phyloP scores from a whole-genome alignment of 2,329 filamentous ascomycete genomes.

The Penicillium sp. region DNA sequence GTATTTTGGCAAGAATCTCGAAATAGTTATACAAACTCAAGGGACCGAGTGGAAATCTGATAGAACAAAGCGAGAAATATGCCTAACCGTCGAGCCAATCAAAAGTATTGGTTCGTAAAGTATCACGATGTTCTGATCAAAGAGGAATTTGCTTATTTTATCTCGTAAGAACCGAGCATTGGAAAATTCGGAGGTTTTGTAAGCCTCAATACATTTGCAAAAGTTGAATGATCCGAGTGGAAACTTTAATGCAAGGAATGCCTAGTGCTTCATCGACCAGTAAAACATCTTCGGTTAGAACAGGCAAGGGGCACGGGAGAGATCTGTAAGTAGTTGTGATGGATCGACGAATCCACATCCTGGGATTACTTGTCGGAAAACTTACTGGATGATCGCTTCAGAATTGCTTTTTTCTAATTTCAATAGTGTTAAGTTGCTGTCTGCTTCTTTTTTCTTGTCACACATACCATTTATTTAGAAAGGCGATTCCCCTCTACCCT shows the following conservation, averaged over 20 bases:
- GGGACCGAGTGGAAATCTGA: too few relatives aligned
- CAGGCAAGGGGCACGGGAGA: neutral
- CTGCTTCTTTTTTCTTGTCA: neutral
- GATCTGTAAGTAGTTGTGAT: neutral
- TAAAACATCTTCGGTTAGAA: neutral
- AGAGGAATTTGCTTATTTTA: too few relatives aligned
- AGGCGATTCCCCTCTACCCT: neutral
- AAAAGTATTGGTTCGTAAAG: too few relatives aligned
- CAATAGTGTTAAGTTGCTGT: neutral
- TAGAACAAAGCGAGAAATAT: too few relatives aligned
- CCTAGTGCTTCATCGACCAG: neutral
- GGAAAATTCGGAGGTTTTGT: too few relatives aligned
- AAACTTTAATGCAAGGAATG: neutral
- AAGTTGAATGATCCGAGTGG: too few relatives aligned
- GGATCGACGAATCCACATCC: neutral
- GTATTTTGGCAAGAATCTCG: too few relatives aligned
- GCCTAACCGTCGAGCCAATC: too few relatives aligned
- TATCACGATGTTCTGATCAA: too few relatives aligned
- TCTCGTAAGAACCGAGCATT: too few relatives aligned
- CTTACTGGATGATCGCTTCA: neutral
- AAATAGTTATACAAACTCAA: too few relatives aligned
- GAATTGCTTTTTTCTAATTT: slow-evolving; percentile 1
- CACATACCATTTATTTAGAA: neutral
- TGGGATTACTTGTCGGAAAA: neutral
- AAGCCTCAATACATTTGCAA: too few relatives aligned